Conservation (phyloP, 2,329 filamentous ascomycete species). For the Fusarium sp. region DNA sequence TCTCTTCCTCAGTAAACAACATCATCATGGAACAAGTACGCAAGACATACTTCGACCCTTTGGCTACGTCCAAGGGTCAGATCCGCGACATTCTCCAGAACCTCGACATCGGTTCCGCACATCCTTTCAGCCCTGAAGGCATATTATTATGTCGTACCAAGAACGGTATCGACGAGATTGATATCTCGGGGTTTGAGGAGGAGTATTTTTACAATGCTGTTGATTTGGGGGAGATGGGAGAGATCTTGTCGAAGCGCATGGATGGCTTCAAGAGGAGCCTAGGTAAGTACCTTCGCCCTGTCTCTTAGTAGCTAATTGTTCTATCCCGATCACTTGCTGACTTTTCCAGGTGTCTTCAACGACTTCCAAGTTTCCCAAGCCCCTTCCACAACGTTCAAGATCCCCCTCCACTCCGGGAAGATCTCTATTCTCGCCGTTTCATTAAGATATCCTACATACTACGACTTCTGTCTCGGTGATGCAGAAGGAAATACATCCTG, state of each 20-base stretch:
- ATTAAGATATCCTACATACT: constrained; percentile 1
- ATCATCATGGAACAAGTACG: constrained; percentile 22
- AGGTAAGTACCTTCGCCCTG: not conserved
- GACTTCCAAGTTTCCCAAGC: constrained; percentile 23
- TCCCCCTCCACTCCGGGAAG: not conserved
- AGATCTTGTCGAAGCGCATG: constrained; percentile 2
- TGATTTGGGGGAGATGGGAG: constrained; percentile 4
- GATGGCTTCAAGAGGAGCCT: not conserved
- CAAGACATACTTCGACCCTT: constrained; percentile 24
- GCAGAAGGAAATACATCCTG: not conserved
- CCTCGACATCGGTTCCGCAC: constrained; percentile 12
- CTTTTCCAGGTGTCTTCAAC: not conserved
- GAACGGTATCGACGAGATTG: constrained; percentile 10
- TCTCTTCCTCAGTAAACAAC: not conserved
- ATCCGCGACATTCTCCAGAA: not conserved
- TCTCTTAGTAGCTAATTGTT: not conserved
- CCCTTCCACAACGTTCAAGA: constrained; percentile 5
- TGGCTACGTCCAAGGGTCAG: constrained; percentile 23
- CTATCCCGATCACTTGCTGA: fast-evolving
- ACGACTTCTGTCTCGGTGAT: constrained; percentile 18
- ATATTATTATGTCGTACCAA: constrained; percentile 14
- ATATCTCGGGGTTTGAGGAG: constrained; percentile 3
- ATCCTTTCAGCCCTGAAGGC: constrained; percentile 18
- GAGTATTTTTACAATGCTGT: constrained; percentile 16
- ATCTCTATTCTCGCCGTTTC: constrained; percentile 8